These are phyloP conservation scores for Talaromyces ruber DNA, from an alignment of 495 filamentous ascomycete species.

Conservation along the genomic window DNA sequence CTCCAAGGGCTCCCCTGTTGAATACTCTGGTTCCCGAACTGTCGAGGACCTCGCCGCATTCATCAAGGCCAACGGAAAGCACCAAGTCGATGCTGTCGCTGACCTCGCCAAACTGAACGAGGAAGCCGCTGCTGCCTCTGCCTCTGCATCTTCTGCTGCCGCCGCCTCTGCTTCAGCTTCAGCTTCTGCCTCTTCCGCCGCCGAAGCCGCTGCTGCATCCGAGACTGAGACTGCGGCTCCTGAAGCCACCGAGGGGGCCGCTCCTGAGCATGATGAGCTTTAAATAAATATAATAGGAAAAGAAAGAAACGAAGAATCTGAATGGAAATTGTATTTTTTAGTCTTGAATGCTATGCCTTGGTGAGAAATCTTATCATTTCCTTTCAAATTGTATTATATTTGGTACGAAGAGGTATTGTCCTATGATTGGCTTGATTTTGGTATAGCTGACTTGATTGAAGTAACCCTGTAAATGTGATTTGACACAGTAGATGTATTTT, in stretches of 20 bases:
- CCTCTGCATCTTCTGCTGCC: slow-evolving; percentile 10
- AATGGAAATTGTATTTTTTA: slow-evolving; percentile 2
- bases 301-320: neutral
- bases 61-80: slow-evolving; percentile 88
- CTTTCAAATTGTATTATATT: neutral
- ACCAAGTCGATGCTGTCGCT: slow-evolving; percentile 58
- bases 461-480: too few relatives aligned
- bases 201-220: slow-evolving; percentile 21
- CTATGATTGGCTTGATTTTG: neutral
- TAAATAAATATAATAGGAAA: slow-evolving; percentile 13
- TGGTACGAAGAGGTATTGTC: neutral
- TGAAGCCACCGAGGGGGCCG: slow-evolving; percentile 18
- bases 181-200: slow-evolving; percentile 11
- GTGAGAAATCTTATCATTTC: neutral
- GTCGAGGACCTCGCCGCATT: slow-evolving; percentile 92
- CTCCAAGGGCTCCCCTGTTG: slow-evolving; percentile 72
- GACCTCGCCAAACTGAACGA: slow-evolving; percentile 35
- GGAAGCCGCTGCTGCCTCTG: slow-evolving; percentile 18
- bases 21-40: slow-evolving; percentile 82
- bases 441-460: too few relatives aligned
- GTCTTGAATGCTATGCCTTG: slow-evolving; percentile 11
- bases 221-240: slow-evolving; percentile 12
- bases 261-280: slow-evolving; percentile 30
- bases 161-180: slow-evolving; percentile 12
- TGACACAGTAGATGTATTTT: neutral